Evolutionary conservation across 768 basidiomycete species (phyloP), one percentile per base, ranked within the genome.

Genomic region (Thelephora ganbajun): DNA sequence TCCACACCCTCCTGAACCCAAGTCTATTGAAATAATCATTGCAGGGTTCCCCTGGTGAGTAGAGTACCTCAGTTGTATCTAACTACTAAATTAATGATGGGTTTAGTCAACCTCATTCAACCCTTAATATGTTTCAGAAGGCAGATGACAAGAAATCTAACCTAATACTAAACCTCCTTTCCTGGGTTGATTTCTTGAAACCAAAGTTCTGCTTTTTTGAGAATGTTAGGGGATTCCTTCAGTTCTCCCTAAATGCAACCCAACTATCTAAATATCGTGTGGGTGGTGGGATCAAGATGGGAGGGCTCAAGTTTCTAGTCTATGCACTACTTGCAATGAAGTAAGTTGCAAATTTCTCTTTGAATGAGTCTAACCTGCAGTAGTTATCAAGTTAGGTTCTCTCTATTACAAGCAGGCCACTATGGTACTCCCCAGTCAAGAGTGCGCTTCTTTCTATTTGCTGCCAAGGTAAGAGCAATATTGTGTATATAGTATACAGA

Each of bases 41-140:
- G 72, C 78, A 14, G 87, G 88, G 0, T 83, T 89, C 53, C 87
- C 87, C 33, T 90, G 87, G 85, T 80, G 53, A 35, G 58, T 49
- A 16, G 18, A 30, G 12, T 39, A 22, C 33, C 23, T 46, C 12
- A 18, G 13, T 41, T 19, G 26, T 12, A 26, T 22, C 4, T 11
- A 16, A 33, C 6, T 20, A 22, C 12, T 23, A 50, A 36, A n/a
- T 34, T 13, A 52, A 30, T 43, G 12, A 19, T 6, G n/a, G n/a
- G 12, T 43, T 36, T 48, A 87, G 84, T 57, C 85, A 87, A 60
- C 72, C 79, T 2, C 85, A 88, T 56, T 88, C 85, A 0, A 58
- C 60, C 0, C 59, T 87, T 16, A 89, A 89, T 57, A 83, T 78
- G 75, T 85, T 65, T 56, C 74, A 74, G 47, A 76, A 68, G 49